Evolutionary conservation across 1,284 basidiomycete genomes (phyloP), one percentile per base, ranked within the genome.

Genomic region (Ganoderma leucocontextum): DNA sequence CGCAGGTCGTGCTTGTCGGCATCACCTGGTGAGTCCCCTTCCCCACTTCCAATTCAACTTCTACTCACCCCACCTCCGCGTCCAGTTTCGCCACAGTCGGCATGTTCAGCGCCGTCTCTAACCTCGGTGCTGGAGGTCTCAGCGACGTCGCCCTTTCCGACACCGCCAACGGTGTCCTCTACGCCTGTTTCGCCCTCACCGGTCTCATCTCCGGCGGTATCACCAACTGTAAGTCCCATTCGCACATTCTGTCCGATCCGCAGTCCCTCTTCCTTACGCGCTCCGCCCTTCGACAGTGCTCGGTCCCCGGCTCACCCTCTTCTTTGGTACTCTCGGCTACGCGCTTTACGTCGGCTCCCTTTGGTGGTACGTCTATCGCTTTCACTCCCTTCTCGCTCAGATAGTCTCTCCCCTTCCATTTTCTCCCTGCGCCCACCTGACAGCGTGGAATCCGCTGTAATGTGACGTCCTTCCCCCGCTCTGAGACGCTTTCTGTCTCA

Each of bases 51-150:
- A 44, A 38, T 13, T 2, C 55, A 58, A 60, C 12, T 10, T 44
- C 70, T 47, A 68, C 67, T 52, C 62, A 64, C 66, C 41, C 63
- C 60, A 36, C 22, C 15, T 22, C 3, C 52, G 19, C 52, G 7
- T 62, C 8, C 66, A 79, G 78, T 63, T 83, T 85, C 72, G 79
- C 80, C 22, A 82, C 83, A 15, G 80, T 82, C 36, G 86, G 87
- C 66, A 83, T 87, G 81, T 87, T 85, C 81, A 84, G 82, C 66
- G 86, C 86, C 22, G 77, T 86, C 53, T 78, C 78, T 62, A 83
- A 83, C 75, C 76, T 86, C 53, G 84, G 84, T 66, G 85, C 84
- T 12, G 84, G 83, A 74, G 85, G 85, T 60, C 78, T 79, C 0
- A 79, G 83, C 70, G 81, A 85, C 69, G 75, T 83, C 62, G 70